phyloP scores from a whole-genome alignment of 208 protist species.

The Acanthamoeba rhysodes region DNA sequence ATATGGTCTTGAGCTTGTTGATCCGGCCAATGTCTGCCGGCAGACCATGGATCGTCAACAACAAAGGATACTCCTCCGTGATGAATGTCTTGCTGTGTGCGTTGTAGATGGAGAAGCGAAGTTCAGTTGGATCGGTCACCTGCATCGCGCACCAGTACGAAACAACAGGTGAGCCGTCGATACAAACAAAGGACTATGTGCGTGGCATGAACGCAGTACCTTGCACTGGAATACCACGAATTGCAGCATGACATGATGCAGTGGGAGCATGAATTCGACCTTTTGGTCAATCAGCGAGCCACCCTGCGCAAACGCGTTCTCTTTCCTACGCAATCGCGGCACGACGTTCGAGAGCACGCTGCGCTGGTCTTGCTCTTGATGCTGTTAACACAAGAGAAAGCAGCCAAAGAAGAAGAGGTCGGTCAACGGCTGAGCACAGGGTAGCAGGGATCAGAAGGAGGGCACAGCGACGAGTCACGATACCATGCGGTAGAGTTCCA shows the following conservation, averaged over 20 bases:
- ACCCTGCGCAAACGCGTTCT: neutral
- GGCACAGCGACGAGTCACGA: neutral
- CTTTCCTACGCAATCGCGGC: neutral
- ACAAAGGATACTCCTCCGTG: conserved; percentile 76
- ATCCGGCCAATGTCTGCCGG: conserved; percentile 76
- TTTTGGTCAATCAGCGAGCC: neutral
- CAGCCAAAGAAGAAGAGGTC: neutral
- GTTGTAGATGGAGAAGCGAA: conserved; percentile 80
- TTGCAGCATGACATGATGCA: conserved; percentile 58
- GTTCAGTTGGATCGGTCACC: conserved; percentile 75
- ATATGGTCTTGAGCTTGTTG: conserved; percentile 79
- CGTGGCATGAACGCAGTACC: neutral
- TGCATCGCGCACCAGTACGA: neutral
- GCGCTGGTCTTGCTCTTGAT: conserved; percentile 20
- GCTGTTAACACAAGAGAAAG: neutral
- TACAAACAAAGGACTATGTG: neutral
- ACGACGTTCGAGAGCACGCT: neutral
- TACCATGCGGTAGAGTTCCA: conserved; percentile 78
- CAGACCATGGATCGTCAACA: conserved; percentile 76
- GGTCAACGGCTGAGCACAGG: no score
- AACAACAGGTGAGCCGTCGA: neutral
- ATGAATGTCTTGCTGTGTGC: conserved; percentile 73
- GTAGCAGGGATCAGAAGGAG: neutral
- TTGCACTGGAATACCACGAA: conserved; percentile 66
- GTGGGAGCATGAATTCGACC: neutral